Percentiles rank a stretch among this genome's conserved stretches.
Evolutionary conservation across 2,329 filamentous ascomycete genomes (phyloP).

Genomic region (Xylaria polymorpha): DNA sequence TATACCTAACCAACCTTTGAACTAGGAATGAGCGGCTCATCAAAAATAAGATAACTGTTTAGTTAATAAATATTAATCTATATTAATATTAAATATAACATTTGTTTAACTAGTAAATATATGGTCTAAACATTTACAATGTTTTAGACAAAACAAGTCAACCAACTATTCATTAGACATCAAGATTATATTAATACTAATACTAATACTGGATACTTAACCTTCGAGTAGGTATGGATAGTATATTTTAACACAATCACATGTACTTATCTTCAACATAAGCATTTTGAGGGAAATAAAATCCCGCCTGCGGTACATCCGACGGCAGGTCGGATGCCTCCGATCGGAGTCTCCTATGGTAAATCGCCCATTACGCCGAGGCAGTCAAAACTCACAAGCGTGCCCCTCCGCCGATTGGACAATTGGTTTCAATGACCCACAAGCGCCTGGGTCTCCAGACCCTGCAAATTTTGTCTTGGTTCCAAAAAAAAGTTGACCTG

Average conservation of each 20-base stretch:
- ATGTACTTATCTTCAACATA: too few species aligned
- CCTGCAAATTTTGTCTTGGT: conserved; percentile 47
- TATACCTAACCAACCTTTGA: too few species aligned
- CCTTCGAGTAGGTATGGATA: too few species aligned
- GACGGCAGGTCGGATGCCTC: conserved; percentile 29
- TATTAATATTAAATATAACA: too few species aligned
- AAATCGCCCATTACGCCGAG: conserved; percentile 40
- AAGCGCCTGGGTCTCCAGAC: conserved; percentile 47
- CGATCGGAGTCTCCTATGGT: conserved; percentile 34
- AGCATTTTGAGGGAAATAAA: conserved; percentile 35
- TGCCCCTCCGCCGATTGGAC: conserved; percentile 44
- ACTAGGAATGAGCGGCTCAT: not conserved
- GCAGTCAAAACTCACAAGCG: conserved; percentile 34
- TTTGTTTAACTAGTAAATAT: too few species aligned
- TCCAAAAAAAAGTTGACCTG: conserved; percentile 43
- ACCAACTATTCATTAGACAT: too few species aligned
- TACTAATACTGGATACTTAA: too few species aligned
- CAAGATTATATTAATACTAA: too few species aligned
- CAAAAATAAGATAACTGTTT: not conserved
- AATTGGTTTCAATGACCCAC: conserved; percentile 40
- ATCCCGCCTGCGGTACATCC: conserved; percentile 22
- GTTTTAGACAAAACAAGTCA: too few species aligned
- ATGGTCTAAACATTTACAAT: too few species aligned
- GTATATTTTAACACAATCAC: not conserved
- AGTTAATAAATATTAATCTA: too few species aligned